A percentile compares a stretch with the other conserved stretches of the same genome.
Evolutionary conservation across 1,139 yeast species (phyloP).

Genomic region (Arxiozyma telluris): DNA sequence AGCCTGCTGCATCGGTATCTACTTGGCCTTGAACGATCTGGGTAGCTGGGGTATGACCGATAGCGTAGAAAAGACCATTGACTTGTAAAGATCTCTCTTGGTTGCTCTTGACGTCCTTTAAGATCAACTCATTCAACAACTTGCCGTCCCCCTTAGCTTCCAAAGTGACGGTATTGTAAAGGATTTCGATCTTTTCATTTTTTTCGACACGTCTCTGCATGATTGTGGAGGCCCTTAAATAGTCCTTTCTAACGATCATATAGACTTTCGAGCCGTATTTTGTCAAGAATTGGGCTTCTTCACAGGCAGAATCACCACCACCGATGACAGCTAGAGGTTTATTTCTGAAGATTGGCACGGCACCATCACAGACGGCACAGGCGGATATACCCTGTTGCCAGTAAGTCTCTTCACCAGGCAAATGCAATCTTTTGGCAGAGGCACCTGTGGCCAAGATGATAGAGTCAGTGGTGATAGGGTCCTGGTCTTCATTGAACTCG

Average conservation of each 20-base stretch:
- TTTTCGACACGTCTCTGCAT: conserved; percentile 87
- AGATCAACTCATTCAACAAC: conserved; percentile 48
- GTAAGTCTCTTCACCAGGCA: conserved; percentile 95
- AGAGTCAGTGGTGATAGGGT: conserved; percentile 87
- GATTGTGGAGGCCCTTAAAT: conserved; percentile 85
- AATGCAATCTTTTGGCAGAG: conserved; percentile 82
- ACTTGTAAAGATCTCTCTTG: conserved; percentile 63
- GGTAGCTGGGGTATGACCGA: conserved; percentile 97
- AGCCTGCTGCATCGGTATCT: conserved; percentile 79
- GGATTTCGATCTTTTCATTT: conserved; percentile 82
- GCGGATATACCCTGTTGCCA: conserved; percentile 99
- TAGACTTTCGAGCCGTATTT: conserved; percentile 94
- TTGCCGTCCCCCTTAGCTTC: conserved; percentile 94
- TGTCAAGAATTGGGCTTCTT: conserved; percentile 92
- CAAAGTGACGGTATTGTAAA: conserved; percentile 75
- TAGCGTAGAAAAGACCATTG: conserved; percentile 93
- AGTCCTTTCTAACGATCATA: conserved; percentile 88
- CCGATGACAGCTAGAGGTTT: conserved; percentile 96
- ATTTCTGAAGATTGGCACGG: conserved; percentile 96
- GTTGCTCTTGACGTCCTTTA: conserved; percentile 66
- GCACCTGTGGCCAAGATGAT: conserved; percentile 95
- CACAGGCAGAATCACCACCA: conserved; percentile 99
- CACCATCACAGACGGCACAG: conserved; percentile 99
- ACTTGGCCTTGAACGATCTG: conserved; percentile 66
- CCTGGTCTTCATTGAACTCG: conserved; percentile 82